A percentile compares a stretch with the other conserved stretches of the same genome.
phyloP scores from a whole-genome alignment of 2,329 filamentous ascomycete genomes.

The Penicillium sp. region DNA sequence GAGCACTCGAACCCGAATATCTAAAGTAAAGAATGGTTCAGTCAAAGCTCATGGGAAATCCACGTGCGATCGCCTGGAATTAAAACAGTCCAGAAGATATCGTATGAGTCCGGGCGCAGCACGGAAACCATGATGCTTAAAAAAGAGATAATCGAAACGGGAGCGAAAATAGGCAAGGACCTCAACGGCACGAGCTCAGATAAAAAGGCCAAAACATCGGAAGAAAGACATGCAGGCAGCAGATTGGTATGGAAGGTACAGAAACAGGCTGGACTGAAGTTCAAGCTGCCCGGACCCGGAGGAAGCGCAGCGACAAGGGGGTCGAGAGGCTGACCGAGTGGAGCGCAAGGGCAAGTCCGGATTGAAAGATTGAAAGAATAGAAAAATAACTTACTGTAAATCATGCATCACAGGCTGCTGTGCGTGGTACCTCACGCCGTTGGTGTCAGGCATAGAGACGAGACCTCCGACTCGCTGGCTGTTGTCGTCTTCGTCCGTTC shows the following conservation, averaged over 20 bases:
- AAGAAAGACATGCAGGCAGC: constrained; percentile 32
- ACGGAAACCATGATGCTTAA: constrained; percentile 23
- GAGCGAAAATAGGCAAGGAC: constrained; percentile 17
- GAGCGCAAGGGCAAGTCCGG: constrained; percentile 33
- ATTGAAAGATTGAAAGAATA: constrained; percentile 44
- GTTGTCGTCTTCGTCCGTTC: constrained; percentile 48
- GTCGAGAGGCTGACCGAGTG: constrained; percentile 31
- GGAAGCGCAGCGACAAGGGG: constrained; percentile 33
- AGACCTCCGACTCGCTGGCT: constrained; percentile 53
- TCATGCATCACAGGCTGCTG: constrained; percentile 54
- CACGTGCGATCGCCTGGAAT: constrained; percentile 9
- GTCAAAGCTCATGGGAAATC: constrained; percentile 23
- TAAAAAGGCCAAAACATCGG: constrained; percentile 25
- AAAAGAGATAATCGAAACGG: constrained; percentile 18
- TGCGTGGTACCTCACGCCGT: constrained; percentile 54
- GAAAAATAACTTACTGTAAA: constrained; percentile 53
- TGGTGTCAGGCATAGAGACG: constrained; percentile 48
- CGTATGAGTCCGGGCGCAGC: constrained; percentile 13
- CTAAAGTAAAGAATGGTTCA: constrained; percentile 38
- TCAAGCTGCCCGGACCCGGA: constrained; percentile 35
- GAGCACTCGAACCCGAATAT: constrained; percentile 51
- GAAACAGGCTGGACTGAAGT: constrained; percentile 29
- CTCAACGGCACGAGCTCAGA: constrained; percentile 16
- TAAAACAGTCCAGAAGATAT: constrained; percentile 12
- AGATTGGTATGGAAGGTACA: constrained; percentile 29